These are phyloP conservation scores for Pseudotulostoma volvatum DNA, from an alignment of 495 filamentous ascomycete species.

Conservation along the genomic window DNA sequence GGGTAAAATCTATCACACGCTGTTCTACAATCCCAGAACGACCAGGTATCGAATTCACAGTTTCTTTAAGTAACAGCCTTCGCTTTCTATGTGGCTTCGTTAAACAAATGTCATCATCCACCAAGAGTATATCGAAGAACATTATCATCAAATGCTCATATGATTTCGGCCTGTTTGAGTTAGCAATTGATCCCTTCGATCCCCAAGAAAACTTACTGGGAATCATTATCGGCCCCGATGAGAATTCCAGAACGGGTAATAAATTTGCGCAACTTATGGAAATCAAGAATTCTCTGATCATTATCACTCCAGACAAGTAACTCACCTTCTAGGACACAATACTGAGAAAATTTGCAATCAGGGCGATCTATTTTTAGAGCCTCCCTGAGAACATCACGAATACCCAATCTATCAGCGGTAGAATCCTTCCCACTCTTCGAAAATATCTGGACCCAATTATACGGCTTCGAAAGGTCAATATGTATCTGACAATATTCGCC, in stretches of 20 bases:
- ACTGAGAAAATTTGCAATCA: slow-evolving; percentile 38
- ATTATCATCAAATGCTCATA: slow-evolving; percentile 73
- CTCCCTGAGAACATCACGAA: slow-evolving; percentile 36
- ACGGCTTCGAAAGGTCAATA: slow-evolving; percentile 43
- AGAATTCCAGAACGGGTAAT: slow-evolving; percentile 56
- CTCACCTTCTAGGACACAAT: slow-evolving; percentile 72
- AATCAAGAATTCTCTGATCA: slow-evolving; percentile 42
- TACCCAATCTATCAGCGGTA: slow-evolving; percentile 44
- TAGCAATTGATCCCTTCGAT: too few relatives aligned
- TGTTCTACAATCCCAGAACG: slow-evolving; percentile 44
- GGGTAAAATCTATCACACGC: slow-evolving; percentile 44
- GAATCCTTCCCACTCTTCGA: slow-evolving; percentile 87
- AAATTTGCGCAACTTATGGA: slow-evolving; percentile 69
- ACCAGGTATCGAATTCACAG: slow-evolving; percentile 40
- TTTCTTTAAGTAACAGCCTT: slow-evolving; percentile 37
- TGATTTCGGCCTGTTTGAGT: slow-evolving; percentile 35
- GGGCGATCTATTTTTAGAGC: slow-evolving; percentile 40
- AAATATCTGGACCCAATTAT: slow-evolving; percentile 56
- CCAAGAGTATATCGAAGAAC: slow-evolving; percentile 60
- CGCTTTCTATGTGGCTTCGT: slow-evolving; percentile 42
- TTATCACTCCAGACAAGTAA: slow-evolving; percentile 59
- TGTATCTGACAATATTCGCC: slow-evolving; percentile 85
- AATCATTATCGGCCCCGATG: slow-evolving; percentile 52
- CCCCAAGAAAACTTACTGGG: slow-evolving; percentile 38
- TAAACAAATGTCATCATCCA: slow-evolving; percentile 53